Evolutionary conservation across 306 rosid genomes (phyloP), one percentile per base, ranked within the genome.

Genomic region (Lotus japonicus): DNA sequence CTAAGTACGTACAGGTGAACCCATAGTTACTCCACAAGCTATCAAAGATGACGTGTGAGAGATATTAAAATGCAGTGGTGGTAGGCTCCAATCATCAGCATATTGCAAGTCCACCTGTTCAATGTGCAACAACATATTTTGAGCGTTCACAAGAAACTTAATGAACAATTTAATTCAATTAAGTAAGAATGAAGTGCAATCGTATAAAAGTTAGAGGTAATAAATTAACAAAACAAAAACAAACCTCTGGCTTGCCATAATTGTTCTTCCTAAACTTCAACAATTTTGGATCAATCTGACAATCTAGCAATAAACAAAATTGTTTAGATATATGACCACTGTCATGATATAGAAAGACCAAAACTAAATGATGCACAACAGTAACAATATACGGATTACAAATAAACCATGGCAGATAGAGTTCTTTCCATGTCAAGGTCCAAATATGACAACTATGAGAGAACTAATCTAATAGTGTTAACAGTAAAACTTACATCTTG

Each of bases 201-300:
- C n/a, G n/a, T n/a, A n/a, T n/a, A n/a, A n/a, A n/a, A n/a, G n/a
- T n/a, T n/a, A 45, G 52, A 56, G 9, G 43, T 5, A 19, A 43
- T 33, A 53, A 15, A 70, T 48, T 31, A 67, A 56, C 21, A 23
- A n/a, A 17, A 45, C 56, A 52, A 82, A 74, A 68, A 54, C 88
- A 50, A 31, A 90, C 98, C 97, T 88, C 94, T 12, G 98, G 92
- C 77, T 90, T 89, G 64, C 98, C 98, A 72, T 80, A 77, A 46
- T 10, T 70, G 77, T 92, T 90, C 87, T 83, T 92, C 81, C 71
- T 82, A 64, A 90, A 90, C 78, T 68, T 88, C 43, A 90, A 77
- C 38, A 85, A 79, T 81, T 75, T 81, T 59, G 98, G 97, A 73
- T 82, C 80, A 66, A 86, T 74, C 21, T 62, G 83, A 74, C 35